These are phyloP conservation scores for Plectosphaerella cucumerina DNA, from an alignment of 2,329 filamentous ascomycete genomes.

Conservation along the genomic window DNA sequence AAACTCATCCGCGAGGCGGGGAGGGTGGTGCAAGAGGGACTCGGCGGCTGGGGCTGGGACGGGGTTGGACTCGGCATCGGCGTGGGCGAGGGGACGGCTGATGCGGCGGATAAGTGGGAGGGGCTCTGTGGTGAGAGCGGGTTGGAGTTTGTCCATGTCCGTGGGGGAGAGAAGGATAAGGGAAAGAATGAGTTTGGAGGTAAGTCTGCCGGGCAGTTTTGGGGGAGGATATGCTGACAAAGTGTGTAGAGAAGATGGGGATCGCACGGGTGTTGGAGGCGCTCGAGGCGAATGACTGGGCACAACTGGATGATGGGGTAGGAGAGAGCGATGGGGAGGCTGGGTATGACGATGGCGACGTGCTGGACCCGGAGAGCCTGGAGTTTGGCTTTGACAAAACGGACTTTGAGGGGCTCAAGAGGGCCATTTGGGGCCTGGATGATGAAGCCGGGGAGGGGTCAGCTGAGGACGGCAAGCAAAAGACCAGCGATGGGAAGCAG, in stretches of 20 bases:
- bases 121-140: slow-evolving; percentile 52
- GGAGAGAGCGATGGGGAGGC: slow-evolving; percentile 25
- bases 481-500: slow-evolving; percentile 1
- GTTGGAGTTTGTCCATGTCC: slow-evolving; percentile 59
- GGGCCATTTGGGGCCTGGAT: slow-evolving; percentile 44
- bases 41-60: slow-evolving; percentile 61
- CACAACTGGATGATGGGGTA: slow-evolving; percentile 23
- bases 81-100: slow-evolving; percentile 36
- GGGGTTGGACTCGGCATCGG: slow-evolving; percentile 58
- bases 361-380: slow-evolving; percentile 41
- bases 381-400: slow-evolving; percentile 48
- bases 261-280: slow-evolving; percentile 57
- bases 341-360: slow-evolving; percentile 21
- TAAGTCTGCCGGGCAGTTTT: slow-evolving; percentile 24
- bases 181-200: slow-evolving; percentile 56
- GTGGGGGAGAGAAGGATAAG: slow-evolving; percentile 29
- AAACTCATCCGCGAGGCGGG: slow-evolving; percentile 48
- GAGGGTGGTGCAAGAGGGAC: slow-evolving; percentile 49
- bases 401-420: slow-evolving; percentile 48
- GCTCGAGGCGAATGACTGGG: slow-evolving; percentile 64
- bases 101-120: slow-evolving; percentile 54
- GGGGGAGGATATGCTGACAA: not conserved
- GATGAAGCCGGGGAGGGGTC: slow-evolving; percentile 16
- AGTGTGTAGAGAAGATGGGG: slow-evolving; percentile 49
- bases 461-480: not conserved